A percentile compares a stretch with the other conserved stretches of the same genome.
These are phyloP conservation scores for Kwoniella dendrophila DNA, from an alignment of 768 basidiomycete species.

Conservation along the genomic window DNA sequence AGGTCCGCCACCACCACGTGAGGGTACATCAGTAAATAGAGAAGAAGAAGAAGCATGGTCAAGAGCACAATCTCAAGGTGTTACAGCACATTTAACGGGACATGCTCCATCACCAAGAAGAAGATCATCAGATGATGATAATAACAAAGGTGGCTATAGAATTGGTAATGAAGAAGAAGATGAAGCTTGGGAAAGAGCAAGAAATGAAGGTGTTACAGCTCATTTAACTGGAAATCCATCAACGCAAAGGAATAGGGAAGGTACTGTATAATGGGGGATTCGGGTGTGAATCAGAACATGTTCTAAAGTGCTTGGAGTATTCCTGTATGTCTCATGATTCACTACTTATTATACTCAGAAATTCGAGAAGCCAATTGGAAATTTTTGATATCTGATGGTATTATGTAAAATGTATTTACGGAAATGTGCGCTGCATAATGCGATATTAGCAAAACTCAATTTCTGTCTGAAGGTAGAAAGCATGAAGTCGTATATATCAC, in stretches of 20 bases:
- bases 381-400: too few relatives aligned
- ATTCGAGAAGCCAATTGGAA: too few relatives aligned
- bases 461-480: too few relatives aligned
- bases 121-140: conserved; percentile 3
- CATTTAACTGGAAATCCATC: conserved; percentile 26
- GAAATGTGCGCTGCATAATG: too few relatives aligned
- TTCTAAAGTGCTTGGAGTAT: too few relatives aligned
- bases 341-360: too few relatives aligned
- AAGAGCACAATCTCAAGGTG: conserved; percentile 35
- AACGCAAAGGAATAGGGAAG: conserved; percentile 13
- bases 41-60: conserved; percentile 40
- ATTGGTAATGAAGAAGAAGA: conserved; percentile 51
- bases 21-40: conserved; percentile 2
- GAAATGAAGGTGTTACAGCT: conserved; percentile 47
- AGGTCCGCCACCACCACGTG: conserved; percentile 20
- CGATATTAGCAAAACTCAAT: too few relatives aligned
- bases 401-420: too few relatives aligned
- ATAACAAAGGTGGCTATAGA: conserved; percentile 30
- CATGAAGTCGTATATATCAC: too few relatives aligned
- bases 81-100: conserved; percentile 47
- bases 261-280: conserved; percentile 15
- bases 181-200: conserved; percentile 53
- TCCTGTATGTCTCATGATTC: too few relatives aligned
- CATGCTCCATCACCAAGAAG: conserved; percentile 23
- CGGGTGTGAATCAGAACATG: too few relatives aligned